Conservation (phyloP, 352 stramenopile species). For the Globisporangium splendens region DNA sequence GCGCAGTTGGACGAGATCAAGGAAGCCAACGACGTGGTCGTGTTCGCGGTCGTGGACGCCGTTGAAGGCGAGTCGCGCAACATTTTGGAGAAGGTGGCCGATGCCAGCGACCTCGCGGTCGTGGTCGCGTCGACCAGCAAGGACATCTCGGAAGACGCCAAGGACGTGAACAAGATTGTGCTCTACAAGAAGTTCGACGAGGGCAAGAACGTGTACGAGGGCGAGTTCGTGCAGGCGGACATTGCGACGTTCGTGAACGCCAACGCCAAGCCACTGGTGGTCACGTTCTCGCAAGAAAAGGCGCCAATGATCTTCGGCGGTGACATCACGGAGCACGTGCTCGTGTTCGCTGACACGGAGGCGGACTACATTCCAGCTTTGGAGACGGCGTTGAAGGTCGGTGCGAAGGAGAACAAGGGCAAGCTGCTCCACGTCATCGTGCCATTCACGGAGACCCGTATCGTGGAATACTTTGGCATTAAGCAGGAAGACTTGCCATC, state of each 20-base stretch:
- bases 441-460: slow-evolving; percentile 81
- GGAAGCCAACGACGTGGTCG: slow-evolving; percentile 81
- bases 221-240: slow-evolving; percentile 63
- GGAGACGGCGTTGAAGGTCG: slow-evolving; percentile 52
- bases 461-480: slow-evolving; percentile 93
- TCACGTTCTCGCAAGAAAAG: slow-evolving; percentile 89
- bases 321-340: slow-evolving; percentile 82
- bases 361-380: slow-evolving; percentile 64
- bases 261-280: slow-evolving; percentile 87
- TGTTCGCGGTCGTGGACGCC: slow-evolving; percentile 81
- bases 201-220: slow-evolving; percentile 72
- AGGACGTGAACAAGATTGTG: slow-evolving; percentile 60
- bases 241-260: slow-evolving; percentile 67
- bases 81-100: slow-evolving; percentile 73
- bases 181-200: slow-evolving; percentile 89
- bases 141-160: slow-evolving; percentile 53
- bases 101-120: slow-evolving; percentile 68
- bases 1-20: slow-evolving; percentile 78
- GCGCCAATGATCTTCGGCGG: slow-evolving; percentile 90
- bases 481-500: slow-evolving; percentile 82
- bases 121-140: slow-evolving; percentile 74
- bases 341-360: slow-evolving; percentile 79
- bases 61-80: slow-evolving; percentile 65
- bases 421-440: slow-evolving; percentile 90
- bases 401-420: slow-evolving; percentile 79